Base-by-base conservation (phyloP, 129 eudicot genomes). In the sunflower (Helianthus annuus) region DNA sequence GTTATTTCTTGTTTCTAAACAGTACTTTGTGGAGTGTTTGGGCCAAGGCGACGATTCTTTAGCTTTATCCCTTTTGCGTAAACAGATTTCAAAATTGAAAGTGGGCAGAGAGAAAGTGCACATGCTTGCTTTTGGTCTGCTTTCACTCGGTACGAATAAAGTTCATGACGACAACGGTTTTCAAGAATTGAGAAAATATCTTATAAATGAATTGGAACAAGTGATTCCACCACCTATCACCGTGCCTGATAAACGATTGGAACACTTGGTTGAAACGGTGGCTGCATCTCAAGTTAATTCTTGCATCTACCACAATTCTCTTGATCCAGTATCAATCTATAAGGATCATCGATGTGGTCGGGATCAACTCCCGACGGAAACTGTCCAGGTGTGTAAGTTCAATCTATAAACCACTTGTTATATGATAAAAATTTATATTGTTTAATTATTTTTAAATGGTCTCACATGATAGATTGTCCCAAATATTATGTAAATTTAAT, bases 171-270 rank as follows among this genome's bases (percentile, higher is more conserved):
- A 70, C 39, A 54, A 39, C 60, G 78, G 52, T 68, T 69, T 82
- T 42, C 70, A 65, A 57, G 89, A 80, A 44, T 22, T 69, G 65
- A 80, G 95, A 64, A 83, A 63, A 69, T 80, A 58, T 45, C 27
- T 93, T 75, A 24, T 87, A 5, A 49, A 38, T 10, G 90, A 89
- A 64, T 67, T 93, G 85, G 86, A 82, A 68, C 79, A 79, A 42
- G 64, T 87, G 60, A 85, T 93, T 68, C 96, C 98, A 11, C 95
- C 96, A 27, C 95, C 98, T 36, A 69, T 89, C 38, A 81, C 90
- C 6, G n/a, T 93, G 48, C 96, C 98, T 29, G 87, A 83, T 57
- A 82, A 89, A 82, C 83, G 98, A 78, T 82, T 93, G 83, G 98
- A 93, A 66, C 79, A 83, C 69, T 78, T 93, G 82, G 85, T 93